phyloP scores from a whole-genome alignment of 768 basidiomycete species.

The Boletus insuetus region DNA sequence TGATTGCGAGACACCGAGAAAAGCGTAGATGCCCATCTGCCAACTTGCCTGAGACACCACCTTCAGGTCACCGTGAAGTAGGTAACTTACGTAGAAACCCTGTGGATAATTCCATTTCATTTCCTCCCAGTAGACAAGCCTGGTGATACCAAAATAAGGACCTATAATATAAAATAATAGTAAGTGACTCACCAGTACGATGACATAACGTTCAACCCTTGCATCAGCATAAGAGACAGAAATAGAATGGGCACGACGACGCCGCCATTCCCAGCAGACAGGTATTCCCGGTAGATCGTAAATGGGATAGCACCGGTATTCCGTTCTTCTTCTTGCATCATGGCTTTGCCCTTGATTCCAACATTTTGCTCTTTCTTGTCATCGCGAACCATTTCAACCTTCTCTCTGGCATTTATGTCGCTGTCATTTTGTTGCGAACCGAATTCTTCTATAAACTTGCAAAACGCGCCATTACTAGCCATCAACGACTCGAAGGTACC shows the following conservation, averaged over 20 bases:
- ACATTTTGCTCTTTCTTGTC: slow-evolving; percentile 36
- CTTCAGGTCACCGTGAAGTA: slow-evolving; percentile 27
- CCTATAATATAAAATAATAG: not conserved
- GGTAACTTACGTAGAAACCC: slow-evolving; percentile 65
- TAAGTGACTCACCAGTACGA: slow-evolving; percentile 60
- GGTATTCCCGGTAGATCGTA: slow-evolving; percentile 47
- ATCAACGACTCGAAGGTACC: slow-evolving; percentile 79
- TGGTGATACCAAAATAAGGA: slow-evolving; percentile 17
- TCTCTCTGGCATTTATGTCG: slow-evolving; percentile 39
- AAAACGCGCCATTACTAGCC: slow-evolving; percentile 60
- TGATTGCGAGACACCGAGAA: slow-evolving; percentile 69
- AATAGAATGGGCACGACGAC: slow-evolving; percentile 66
- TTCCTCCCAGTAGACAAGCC: slow-evolving; percentile 73
- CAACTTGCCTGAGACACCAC: not conserved
- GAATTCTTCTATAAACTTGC: slow-evolving; percentile 73
- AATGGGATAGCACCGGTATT: slow-evolving; percentile 57
- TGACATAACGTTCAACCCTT: slow-evolving; percentile 68
- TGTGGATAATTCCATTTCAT: slow-evolving; percentile 54
- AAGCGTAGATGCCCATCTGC: slow-evolving; percentile 82
- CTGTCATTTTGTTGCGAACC: slow-evolving; percentile 56
- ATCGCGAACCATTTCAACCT: slow-evolving; percentile 26
- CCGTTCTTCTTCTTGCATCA: slow-evolving; percentile 86
- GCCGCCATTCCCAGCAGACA: slow-evolving; percentile 64
- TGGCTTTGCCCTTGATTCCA: slow-evolving; percentile 41
- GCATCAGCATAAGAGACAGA: slow-evolving; percentile 58